phyloP scores from a whole-genome alignment of 805 yeast species.

The Metschnikowia koreensis region DNA sequence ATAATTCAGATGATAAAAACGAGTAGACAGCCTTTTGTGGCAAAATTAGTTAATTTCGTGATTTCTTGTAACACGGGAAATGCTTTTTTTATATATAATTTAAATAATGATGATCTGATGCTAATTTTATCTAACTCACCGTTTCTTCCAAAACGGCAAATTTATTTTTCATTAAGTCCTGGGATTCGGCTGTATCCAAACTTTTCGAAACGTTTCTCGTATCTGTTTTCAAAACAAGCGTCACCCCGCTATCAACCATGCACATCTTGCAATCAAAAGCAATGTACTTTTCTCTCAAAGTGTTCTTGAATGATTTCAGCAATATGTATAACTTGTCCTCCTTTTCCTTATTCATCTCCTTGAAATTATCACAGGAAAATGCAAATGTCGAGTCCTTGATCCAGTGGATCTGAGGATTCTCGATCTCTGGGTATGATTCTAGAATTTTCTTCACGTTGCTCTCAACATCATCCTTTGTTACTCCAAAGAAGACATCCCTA shows the following conservation, averaged over 20 bases:
- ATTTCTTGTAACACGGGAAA: not conserved
- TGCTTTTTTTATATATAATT: not conserved
- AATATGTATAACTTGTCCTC: slow-evolving; percentile 45
- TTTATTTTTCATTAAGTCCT: slow-evolving; percentile 4
- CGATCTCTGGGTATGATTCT: slow-evolving; percentile 22
- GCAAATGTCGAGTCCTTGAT: slow-evolving; percentile 42
- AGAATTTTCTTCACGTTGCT: slow-evolving; percentile 24
- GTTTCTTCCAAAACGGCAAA: slow-evolving; percentile 11
- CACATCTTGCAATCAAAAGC: slow-evolving; percentile 52
- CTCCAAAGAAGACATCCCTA: slow-evolving; percentile 52
- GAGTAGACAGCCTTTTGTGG: not conserved
- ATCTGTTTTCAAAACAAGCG: slow-evolving; percentile 18
- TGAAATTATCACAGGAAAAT: slow-evolving; percentile 35
- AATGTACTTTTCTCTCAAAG: slow-evolving; percentile 38
- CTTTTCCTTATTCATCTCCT: slow-evolving; percentile 33
- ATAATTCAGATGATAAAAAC: not conserved
- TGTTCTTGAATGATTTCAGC: slow-evolving; percentile 31
- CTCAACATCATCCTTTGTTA: slow-evolving; percentile 46
- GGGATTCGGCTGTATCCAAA: slow-evolving; percentile 6
- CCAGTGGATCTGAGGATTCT: slow-evolving; percentile 38
- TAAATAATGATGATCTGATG: not conserved
- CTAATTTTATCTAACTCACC: not conserved
- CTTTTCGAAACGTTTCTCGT: slow-evolving; percentile 6
- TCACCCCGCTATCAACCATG: slow-evolving; percentile 34
- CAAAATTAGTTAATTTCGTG: not conserved